Base-by-base conservation (phyloP, 192 early-diverging fungal genomes). In the Lobosporangium transversale region DNA sequence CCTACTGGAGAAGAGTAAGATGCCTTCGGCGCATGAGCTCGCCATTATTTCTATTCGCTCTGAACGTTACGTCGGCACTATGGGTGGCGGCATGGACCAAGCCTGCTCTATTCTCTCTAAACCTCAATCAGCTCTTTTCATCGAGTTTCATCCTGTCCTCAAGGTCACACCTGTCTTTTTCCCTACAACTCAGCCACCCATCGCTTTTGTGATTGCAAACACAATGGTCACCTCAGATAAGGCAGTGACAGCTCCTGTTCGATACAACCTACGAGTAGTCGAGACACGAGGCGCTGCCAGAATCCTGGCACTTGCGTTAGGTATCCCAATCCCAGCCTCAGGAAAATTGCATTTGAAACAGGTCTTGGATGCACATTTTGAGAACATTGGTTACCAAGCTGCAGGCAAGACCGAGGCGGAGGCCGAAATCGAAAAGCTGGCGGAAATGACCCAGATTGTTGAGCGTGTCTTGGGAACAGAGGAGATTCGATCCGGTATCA, bases 231-330 rank as follows among this genome's bases (percentile, higher is more conserved):
- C 87, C 0, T 85, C 93, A 11, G 93, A 98, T 67, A 98, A 98
- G 78, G 86, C 89, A 35, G 88, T 91, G 4, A 95, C 94, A 9
- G 95, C 91, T 2, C 93, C 95, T 7, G 89, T 84, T 5, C 88
- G 93, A 78, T 98, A 98, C 80, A 98, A 98, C 79, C 79, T 97
- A 17, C 90, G 96, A 30, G 96, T 97, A 0, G 92, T 97, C 20
- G 96, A 98, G 66, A 95, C 93, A 11, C 89, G 93, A 20, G 68
- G 96, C 3, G 94, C 89, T 12, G 91, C 92, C 3, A 78, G 89
- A 15, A 79, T 92, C 33, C 63, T 94, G 40, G 83, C 87, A 36
- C 70, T 78, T 26, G 70, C 74, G 12, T 67, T 91, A 8, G 87
- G 85, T 2, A 47, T 81, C 26, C 44, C 49, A 1, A 53, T 67